Evolutionary conservation across 768 basidiomycete genomes (phyloP).

Genomic region (Coprinopsis sp.): DNA sequence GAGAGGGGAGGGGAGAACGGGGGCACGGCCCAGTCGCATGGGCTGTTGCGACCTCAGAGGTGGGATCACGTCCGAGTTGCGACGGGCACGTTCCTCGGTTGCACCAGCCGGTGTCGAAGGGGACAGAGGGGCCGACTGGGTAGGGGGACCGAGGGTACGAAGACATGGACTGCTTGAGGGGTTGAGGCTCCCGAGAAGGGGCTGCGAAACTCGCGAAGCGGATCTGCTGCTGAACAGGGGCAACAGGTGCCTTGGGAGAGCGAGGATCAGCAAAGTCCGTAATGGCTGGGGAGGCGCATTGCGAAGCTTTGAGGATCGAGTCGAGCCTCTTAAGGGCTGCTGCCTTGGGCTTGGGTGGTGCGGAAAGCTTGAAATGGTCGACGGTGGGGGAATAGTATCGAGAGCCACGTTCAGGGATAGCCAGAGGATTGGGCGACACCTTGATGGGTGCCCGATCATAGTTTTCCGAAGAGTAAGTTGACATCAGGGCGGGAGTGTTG

Average conservation of each 20-base stretch:
- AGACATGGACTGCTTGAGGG: constrained; percentile 25
- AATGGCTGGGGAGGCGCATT: constrained; percentile 21
- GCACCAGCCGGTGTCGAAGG: constrained; percentile 11
- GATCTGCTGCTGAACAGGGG: constrained; percentile 14
- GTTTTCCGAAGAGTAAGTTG: constrained; percentile 52
- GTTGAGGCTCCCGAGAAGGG: constrained; percentile 15
- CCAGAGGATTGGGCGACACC: constrained; percentile 52
- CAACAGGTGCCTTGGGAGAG: constrained; percentile 29
- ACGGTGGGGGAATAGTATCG: constrained; percentile 36
- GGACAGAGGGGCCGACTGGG: constrained; percentile 29
- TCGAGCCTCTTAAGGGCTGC: constrained; percentile 7
- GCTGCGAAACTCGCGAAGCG: constrained; percentile 22
- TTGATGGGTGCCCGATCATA: constrained; percentile 66
- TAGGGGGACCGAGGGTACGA: constrained; percentile 41
- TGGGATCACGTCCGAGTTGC: neutral
- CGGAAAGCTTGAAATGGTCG: constrained; percentile 31
- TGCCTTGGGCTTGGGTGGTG: constrained; percentile 25
- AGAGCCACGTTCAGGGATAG: constrained; percentile 51
- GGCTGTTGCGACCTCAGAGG: neutral
- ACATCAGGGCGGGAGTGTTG: constrained; percentile 51
- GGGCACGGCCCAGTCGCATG: constrained; percentile 3
- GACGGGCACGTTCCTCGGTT: neutral
- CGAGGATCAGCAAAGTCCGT: constrained; percentile 34
- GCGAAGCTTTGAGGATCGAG: constrained; percentile 1
- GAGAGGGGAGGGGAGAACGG: constrained; percentile 25